phyloP scores from a whole-genome alignment of 2,329 filamentous ascomycete genomes.

The Colletotrichum horii region DNA sequence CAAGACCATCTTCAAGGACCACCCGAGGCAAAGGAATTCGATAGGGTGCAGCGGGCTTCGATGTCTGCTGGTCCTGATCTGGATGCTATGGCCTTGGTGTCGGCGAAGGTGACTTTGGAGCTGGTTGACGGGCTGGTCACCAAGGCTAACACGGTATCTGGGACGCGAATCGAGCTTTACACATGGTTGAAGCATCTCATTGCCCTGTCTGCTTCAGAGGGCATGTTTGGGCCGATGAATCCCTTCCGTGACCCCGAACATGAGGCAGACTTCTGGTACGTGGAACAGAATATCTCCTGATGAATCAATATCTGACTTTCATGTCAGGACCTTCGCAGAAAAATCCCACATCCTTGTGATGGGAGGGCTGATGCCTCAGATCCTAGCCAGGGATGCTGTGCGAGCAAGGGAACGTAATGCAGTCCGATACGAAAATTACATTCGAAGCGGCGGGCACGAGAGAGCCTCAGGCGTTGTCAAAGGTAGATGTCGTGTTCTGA shows the following conservation, averaged over 20 bases:
- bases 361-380: neutral
- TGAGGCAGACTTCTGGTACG: conserved; percentile 4
- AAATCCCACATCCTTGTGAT: neutral
- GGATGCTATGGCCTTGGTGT: neutral
- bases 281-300: accelerated
- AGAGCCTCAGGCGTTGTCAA: neutral
- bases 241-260: conserved; percentile 6
- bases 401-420: neutral
- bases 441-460: neutral
- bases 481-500: neutral
- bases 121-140: neutral
- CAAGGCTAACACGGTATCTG: neutral
- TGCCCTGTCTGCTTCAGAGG: neutral
- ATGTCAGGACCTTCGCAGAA: neutral
- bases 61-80: neutral
- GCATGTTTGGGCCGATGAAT: conserved; percentile 8
- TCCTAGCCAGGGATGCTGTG: neutral
- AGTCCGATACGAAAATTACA: neutral
- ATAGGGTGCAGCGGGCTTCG: neutral
- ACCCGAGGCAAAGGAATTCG: neutral
- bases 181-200: neutral
- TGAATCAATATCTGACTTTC: neutral
- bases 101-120: neutral
- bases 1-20: neutral
- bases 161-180: neutral